A percentile compares a stretch with the other conserved stretches of the same genome.
Evolutionary conservation across 2,329 filamentous ascomycete species (phyloP).

Genomic region (Nigrospora osmanthi): DNA sequence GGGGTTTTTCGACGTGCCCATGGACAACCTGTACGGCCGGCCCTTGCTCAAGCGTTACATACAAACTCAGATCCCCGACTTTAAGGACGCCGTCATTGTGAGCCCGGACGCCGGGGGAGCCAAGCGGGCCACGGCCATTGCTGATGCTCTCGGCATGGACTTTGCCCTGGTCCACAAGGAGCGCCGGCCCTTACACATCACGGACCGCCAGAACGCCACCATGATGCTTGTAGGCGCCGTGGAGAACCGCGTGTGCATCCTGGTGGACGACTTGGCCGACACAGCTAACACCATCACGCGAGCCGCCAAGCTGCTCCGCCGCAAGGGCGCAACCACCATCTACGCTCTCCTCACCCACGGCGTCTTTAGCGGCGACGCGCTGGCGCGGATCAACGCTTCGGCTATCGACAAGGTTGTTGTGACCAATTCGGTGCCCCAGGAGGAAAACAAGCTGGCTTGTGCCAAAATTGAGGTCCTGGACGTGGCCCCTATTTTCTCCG

Average conservation of each 20-base stretch:
- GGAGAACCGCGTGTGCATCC: constrained; percentile 70
- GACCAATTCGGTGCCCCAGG: constrained; percentile 90
- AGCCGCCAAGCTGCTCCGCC: constrained; percentile 93
- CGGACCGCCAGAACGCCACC: constrained; percentile 80
- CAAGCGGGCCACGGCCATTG: constrained; percentile 91
- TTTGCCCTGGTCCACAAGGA: constrained; percentile 99
- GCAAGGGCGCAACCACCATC: constrained; percentile 84
- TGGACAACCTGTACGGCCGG: constrained; percentile 92
- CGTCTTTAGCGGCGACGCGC: constrained; percentile 89
- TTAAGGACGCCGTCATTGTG: constrained; percentile 82
- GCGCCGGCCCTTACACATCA: constrained; percentile 81
- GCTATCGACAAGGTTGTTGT: constrained; percentile 89
- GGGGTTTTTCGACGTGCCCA: constrained; percentile 97
- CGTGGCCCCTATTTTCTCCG: constrained; percentile 84
- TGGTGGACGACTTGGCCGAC: constrained; percentile 91
- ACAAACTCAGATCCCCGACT: constrained; percentile 76
- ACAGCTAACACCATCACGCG: constrained; percentile 96
- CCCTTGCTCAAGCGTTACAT: constrained; percentile 65
- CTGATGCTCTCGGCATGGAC: constrained; percentile 85
- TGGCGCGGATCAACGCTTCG: constrained; percentile 88
- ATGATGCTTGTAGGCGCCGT: constrained; percentile 96
- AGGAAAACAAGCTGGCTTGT: constrained; percentile 69
- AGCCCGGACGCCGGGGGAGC: constrained; percentile 94
- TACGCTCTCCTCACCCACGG: constrained; percentile 93
- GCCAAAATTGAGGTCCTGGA: constrained; percentile 89